Base-by-base conservation (phyloP, 306 rosid species). In the Luffa aegyptiaca region DNA sequence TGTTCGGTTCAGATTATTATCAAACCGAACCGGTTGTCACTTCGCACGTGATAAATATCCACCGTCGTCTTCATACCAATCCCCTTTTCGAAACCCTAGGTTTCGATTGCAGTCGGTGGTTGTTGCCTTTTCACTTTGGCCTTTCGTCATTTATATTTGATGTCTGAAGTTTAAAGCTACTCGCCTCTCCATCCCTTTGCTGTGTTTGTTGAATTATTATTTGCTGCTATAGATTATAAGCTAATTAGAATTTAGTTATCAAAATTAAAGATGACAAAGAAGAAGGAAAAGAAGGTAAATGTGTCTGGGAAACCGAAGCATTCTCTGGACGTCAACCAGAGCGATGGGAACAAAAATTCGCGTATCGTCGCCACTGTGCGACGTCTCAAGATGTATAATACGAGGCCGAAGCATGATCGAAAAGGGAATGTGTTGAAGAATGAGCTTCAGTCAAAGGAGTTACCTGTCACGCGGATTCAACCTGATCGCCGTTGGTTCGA, bases 401-500 rank as follows among this genome's bases (percentile, higher is more conserved):
- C 88, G 66, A 82, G 92, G 82, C 97, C 98, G 5, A 79, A 75
- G 58, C 92, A 96, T 33, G 86, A 90, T 81, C 81, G 88, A 3
- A 79, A 79, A 65, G 97, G 98, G 8, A 88, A 89, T 78, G 14
- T 95, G 59, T 20, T 90, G 79, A 77, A 61, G 81, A n/a, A 91
- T 65, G 97, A 91, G 26, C 81, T 80, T 26, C 97, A 91, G 59
- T 89, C 93, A 17, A 87, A 89, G 83, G 97, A 95, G 17, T 84
- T 92, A 80, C 97, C 98, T 1, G 18, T 62, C 57, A 95, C 96
- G 0, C 85, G 96, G 72, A 95, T 95, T 80, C 97, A 90, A 87
- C 95, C 98, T n/a, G 97, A 90, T 81, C 97, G 93, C 52, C 88
- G 89, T 64, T 95, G 97, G 96, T 92, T 95, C 48, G 93, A 96